phyloP scores from a whole-genome alignment of 2,329 filamentous ascomycete genomes.

The Ceratocystiopsis sp. region DNA sequence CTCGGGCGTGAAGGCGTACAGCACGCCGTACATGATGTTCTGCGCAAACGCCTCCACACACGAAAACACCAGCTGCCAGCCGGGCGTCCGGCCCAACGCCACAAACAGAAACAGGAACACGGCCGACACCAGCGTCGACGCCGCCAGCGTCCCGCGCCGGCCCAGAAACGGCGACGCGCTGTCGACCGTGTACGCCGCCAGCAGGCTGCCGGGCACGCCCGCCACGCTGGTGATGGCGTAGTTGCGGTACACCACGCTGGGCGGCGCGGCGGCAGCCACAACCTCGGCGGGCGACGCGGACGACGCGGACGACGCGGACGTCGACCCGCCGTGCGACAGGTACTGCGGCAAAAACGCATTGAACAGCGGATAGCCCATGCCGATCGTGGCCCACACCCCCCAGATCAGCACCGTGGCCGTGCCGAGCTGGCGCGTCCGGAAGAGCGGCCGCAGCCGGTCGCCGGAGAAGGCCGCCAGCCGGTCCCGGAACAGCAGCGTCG shows the following conservation, averaged over 20 bases:
- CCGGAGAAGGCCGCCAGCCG: conserved; percentile 50
- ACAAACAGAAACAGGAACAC: conserved; percentile 54
- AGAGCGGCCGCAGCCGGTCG: conserved; percentile 50
- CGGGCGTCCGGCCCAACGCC: conserved; percentile 35
- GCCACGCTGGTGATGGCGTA: conserved; percentile 65
- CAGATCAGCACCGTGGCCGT: conserved; percentile 42
- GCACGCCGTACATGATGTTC: conserved; percentile 61
- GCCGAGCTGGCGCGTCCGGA: conserved; percentile 34
- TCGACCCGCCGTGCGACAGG: conserved; percentile 38
- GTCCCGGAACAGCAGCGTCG: conserved; percentile 26
- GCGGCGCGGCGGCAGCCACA: conserved; percentile 17
- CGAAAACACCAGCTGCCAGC: conserved; percentile 45
- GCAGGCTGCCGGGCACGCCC: conserved; percentile 59
- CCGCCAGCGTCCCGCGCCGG: conserved; percentile 55
- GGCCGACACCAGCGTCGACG: conserved; percentile 49
- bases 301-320: conserved; percentile 17
- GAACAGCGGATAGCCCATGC: conserved; percentile 77
- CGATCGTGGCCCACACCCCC: conserved; percentile 71
- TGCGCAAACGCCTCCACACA: conserved; percentile 55
- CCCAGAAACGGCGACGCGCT: conserved; percentile 44
- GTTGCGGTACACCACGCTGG: conserved; percentile 51
- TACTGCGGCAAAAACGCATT: conserved; percentile 85
- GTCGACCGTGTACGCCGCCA: conserved; percentile 58
- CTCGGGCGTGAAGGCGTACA: conserved; percentile 64
- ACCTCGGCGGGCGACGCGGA: too few species aligned